Evolutionary conservation across 371 early-diverging fungal genomes (phyloP), one percentile per base, ranked within the genome.

Genomic region (Mortierella sp.): DNA sequence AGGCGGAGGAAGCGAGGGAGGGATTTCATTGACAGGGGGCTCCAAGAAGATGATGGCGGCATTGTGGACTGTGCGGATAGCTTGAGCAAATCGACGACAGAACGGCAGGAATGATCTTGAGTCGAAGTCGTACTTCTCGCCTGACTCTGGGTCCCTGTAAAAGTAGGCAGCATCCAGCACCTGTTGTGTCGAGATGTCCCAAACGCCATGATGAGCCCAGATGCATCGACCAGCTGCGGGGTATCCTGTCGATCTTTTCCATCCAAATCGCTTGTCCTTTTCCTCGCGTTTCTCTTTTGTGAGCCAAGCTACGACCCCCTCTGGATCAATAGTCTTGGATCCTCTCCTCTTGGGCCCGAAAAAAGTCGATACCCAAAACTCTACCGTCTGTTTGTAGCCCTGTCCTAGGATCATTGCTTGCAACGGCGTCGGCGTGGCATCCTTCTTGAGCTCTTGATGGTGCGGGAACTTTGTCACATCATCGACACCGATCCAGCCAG

Each of bases 171-270:
- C 80, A 24, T 63, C 19, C 5, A 86, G 43, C 5, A 81, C 59
- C 15, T 76, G 57, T 19, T 78, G 58, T 0, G 75, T 66, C 2
- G 54, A n/a, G 14, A 69, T 60, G 34, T 89, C 86, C 90, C 90
- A 93, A 0, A 93, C 86, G 26, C 89, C 89, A 70, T 93, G 90
- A 1, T 56, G 53, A 0, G 81, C 85, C 93, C 93, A 93, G 19
- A 92, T 84, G 80, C 93, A 93, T 6, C 85, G 84, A 9, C 75
- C 82, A 6, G 66, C 72, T 34, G 78, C 57, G 7, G 79, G 66
- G 80, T 79, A 89, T 4, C 60, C 50, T 0, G 70, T 53, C 23
- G 76, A 60, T 24, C 85, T 83, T 32, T 63, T 64, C 89, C 86
- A 85, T n/a, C 82, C 84, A 75, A 85, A 86, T 0, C 32, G 24